These are phyloP conservation scores for Aspergillus sclerotiicarbonarius DNA, from an alignment of 495 filamentous ascomycete genomes.

Conservation along the genomic window DNA sequence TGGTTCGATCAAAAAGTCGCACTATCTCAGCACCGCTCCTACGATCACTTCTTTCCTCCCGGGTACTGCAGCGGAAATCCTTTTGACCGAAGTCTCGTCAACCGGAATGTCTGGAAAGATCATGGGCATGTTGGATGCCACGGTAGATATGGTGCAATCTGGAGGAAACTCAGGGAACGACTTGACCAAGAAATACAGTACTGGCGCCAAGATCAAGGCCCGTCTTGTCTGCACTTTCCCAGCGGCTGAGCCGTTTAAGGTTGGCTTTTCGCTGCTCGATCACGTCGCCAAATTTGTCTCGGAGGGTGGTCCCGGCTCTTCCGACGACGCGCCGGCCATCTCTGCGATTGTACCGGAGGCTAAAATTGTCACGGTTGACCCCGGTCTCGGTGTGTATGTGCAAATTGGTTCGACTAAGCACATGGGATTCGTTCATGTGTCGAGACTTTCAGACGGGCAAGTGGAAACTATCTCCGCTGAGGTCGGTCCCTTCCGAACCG, in stretches of 20 bases:
- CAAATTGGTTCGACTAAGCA: constrained; percentile 72
- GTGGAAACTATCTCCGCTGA: constrained; percentile 73
- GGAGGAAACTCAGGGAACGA: constrained; percentile 64
- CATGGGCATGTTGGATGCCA: constrained; percentile 87
- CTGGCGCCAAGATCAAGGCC: constrained; percentile 80
- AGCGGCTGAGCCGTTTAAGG: constrained; percentile 69
- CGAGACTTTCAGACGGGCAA: constrained; percentile 80
- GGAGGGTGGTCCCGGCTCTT: constrained; percentile 41
- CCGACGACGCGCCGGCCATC: constrained; percentile 62
- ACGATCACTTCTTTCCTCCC: constrained; percentile 88
- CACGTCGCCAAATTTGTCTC: constrained; percentile 69
- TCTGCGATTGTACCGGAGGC: constrained; percentile 74
- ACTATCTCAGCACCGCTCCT: constrained; percentile 69
- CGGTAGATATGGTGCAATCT: constrained; percentile 85
- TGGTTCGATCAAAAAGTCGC: constrained; percentile 67
- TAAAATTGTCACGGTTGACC: constrained; percentile 73
- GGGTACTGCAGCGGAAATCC: constrained; percentile 80
- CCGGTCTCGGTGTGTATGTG: constrained; percentile 75
- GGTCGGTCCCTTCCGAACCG: constrained; percentile 74
- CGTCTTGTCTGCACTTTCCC: constrained; percentile 86
- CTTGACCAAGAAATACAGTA: constrained; percentile 69
- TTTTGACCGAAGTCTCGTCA: constrained; percentile 67
- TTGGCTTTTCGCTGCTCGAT: constrained; percentile 81
- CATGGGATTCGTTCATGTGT: constrained; percentile 90
- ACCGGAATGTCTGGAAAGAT: constrained; percentile 76